phyloP scores from a whole-genome alignment of 2,329 filamentous ascomycete species.

The Teratosphaeria zuluensis region DNA sequence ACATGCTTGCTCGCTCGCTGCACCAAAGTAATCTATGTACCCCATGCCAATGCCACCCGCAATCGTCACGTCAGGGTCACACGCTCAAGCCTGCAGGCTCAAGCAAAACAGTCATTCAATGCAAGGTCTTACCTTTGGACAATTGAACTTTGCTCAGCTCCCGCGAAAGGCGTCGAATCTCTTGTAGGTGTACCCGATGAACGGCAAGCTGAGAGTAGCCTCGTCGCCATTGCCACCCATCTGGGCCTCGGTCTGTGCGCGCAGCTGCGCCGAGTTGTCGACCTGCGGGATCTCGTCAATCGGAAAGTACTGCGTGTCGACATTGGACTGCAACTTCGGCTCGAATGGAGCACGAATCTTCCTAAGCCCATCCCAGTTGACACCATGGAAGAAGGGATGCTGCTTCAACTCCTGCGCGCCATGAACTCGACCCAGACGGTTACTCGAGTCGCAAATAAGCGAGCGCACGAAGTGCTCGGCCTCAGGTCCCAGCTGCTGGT shows the following conservation, averaged over 20 bases:
- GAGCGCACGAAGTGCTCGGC: slow-evolving; percentile 89
- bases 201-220: slow-evolving; percentile 90
- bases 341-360: slow-evolving; percentile 93
- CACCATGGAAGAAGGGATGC: slow-evolving; percentile 93
- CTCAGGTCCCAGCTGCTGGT: slow-evolving; percentile 78
- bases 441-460: slow-evolving; percentile 87
- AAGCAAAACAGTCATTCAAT: neutral
- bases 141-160: slow-evolving; percentile 11
- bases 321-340: slow-evolving; percentile 81
- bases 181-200: slow-evolving; percentile 97
- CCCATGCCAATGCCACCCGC: neutral
- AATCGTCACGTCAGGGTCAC: neutral
- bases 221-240: slow-evolving; percentile 56
- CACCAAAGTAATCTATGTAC: neutral
- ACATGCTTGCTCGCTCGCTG: neutral
- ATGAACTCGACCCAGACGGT: slow-evolving; percentile 72
- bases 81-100: neutral
- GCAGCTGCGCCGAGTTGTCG: slow-evolving; percentile 78
- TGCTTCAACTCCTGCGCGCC: slow-evolving; percentile 87
- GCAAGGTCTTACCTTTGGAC: neutral
- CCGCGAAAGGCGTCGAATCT: slow-evolving; percentile 64
- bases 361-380: slow-evolving; percentile 87
- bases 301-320: slow-evolving; percentile 97
- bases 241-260: slow-evolving; percentile 68
- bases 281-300: slow-evolving; percentile 97